phyloP scores from a whole-genome alignment of 192 early-diverging fungal species.

The Coemansia sp. region DNA sequence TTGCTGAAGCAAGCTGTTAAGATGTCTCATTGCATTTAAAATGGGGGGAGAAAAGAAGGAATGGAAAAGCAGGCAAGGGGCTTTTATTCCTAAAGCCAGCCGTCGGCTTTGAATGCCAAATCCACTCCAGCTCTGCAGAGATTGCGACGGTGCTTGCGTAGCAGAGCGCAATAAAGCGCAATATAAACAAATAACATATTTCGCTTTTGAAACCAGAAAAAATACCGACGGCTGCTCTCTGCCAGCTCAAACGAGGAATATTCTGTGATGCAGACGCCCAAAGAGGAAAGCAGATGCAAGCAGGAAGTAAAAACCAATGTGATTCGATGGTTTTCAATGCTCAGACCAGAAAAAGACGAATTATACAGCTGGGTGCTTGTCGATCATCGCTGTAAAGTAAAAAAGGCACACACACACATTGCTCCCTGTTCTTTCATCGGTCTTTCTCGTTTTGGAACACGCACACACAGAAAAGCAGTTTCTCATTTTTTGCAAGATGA shows the following conservation, averaged over 20 bases:
- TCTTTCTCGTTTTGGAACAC: neutral
- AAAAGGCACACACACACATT: too few relatives aligned
- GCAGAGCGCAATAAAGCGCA: neutral
- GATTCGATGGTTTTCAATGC: conserved; percentile 1
- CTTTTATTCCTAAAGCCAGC: too few relatives aligned
- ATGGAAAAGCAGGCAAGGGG: too few relatives aligned
- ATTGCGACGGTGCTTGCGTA: too few relatives aligned
- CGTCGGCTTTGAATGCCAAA: too few relatives aligned
- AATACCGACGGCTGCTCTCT: too few relatives aligned
- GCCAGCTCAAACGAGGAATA: neutral
- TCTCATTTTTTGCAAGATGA: neutral
- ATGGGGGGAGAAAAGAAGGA: too few relatives aligned
- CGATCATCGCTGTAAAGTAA: neutral
- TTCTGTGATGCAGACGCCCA: neutral
- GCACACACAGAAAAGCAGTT: neutral
- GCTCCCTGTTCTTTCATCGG: neutral
- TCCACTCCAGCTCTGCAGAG: too few relatives aligned
- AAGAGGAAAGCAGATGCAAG: neutral
- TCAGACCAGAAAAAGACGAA: neutral
- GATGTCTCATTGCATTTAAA: too few relatives aligned
- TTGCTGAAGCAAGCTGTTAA: too few relatives aligned
- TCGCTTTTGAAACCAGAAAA: too few relatives aligned
- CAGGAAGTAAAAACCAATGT: neutral
- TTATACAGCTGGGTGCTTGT: neutral
- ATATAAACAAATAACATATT: neutral